These are phyloP conservation scores for Tuctoria greenei DNA, from an alignment of 176 grass and related monocot species.

Conservation along the genomic window DNA sequence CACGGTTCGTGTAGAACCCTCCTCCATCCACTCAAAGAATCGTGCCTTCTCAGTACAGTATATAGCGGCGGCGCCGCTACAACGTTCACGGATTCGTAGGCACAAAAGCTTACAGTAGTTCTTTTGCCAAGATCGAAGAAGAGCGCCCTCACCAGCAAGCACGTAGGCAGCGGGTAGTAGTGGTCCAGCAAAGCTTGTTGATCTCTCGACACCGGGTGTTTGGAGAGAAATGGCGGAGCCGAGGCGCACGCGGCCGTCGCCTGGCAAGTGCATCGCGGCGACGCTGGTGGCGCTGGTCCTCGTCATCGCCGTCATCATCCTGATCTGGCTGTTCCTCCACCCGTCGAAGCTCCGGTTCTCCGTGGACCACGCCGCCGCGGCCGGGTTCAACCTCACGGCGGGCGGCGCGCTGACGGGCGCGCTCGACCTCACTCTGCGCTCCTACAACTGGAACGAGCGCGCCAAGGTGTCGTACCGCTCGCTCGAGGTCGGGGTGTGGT, in stretches of 20 bases:
- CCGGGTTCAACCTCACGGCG: slow-evolving; percentile 68
- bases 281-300: slow-evolving; percentile 36
- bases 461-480: slow-evolving; percentile 47
- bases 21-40: slow-evolving; percentile 63
- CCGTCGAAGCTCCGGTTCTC: slow-evolving; percentile 35
- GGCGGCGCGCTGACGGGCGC: slow-evolving; percentile 42
- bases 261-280: slow-evolving; percentile 40
- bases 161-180: neutral
- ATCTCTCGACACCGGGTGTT: neutral
- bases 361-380: slow-evolving; percentile 47
- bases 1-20: slow-evolving; percentile 23
- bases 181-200: neutral
- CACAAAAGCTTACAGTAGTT: slow-evolving; percentile 4
- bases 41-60: slow-evolving; percentile 23
- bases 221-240: slow-evolving; percentile 44
- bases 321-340: slow-evolving; percentile 60
- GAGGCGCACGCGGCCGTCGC: slow-evolving; percentile 22
- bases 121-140: neutral
- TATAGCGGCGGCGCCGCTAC: slow-evolving; percentile 28
- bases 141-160: neutral
- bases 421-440: slow-evolving; percentile 68
- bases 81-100: neutral
- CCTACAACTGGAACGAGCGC: slow-evolving; percentile 55
- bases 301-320: slow-evolving; percentile 37
- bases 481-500: slow-evolving; percentile 61